phyloP scores from a whole-genome alignment of 2,329 filamentous ascomycete species.

The Aspergillus pseudoglaucus region DNA sequence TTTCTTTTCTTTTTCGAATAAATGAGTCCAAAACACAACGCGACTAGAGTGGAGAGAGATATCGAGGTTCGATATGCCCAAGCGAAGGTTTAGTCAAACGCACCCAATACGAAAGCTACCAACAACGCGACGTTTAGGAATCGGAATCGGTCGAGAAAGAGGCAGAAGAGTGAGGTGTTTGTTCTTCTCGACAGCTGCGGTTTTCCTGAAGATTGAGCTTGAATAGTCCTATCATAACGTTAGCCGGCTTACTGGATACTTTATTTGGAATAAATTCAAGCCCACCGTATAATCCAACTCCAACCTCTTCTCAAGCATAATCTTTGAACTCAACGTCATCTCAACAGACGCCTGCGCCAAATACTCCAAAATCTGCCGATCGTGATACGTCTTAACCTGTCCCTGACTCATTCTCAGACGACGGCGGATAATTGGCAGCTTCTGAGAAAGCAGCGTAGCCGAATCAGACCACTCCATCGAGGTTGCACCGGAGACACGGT shows the following conservation, averaged over 20 bases:
- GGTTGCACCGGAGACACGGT: neutral
- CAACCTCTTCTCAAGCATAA: conserved; percentile 1
- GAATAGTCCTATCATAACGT: too few species aligned
- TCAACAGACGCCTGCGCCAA: neutral
- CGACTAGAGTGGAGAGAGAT: too few species aligned
- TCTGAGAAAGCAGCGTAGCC: neutral
- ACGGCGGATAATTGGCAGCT: neutral
- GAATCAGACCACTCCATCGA: neutral
- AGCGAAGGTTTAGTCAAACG: conserved; percentile 2
- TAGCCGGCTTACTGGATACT: too few species aligned
- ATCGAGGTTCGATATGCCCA: too few species aligned
- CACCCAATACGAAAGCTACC: neutral
- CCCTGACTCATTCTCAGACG: neutral
- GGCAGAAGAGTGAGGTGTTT: neutral
- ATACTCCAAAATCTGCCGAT: neutral
- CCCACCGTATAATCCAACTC: too few species aligned
- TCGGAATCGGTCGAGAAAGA: neutral
- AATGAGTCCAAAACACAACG: too few species aligned
- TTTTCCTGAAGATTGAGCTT: too few species aligned
- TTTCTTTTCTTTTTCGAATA: too few species aligned
- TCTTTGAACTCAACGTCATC: neutral
- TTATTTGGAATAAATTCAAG: too few species aligned
- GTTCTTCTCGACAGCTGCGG: too few species aligned
- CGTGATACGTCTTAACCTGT: neutral
- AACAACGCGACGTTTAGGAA: neutral